Conservation (phyloP, 2,329 filamentous ascomycete species). For the Fusarium sambucinum region DNA sequence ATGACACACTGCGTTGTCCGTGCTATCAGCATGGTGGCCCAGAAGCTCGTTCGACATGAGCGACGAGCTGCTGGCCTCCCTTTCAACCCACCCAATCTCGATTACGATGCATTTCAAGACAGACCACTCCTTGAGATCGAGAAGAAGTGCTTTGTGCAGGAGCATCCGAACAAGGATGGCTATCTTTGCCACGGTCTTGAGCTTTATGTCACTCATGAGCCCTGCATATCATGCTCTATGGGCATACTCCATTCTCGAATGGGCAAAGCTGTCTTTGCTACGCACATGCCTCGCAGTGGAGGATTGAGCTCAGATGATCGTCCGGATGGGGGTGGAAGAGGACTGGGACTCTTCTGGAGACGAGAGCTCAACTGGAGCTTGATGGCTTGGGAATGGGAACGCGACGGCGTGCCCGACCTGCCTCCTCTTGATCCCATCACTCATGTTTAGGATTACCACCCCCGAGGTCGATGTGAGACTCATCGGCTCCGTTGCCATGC, state of each 20-base stretch:
- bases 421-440: slow-evolving; percentile 61
- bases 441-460: slow-evolving; percentile 63
- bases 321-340: slow-evolving; percentile 66
- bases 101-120: slow-evolving; percentile 75
- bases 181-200: slow-evolving; percentile 96
- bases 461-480: slow-evolving; percentile 55
- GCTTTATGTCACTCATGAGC: slow-evolving; percentile 94
- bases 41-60: slow-evolving; percentile 71
- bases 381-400: slow-evolving; percentile 81
- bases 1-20: slow-evolving; percentile 83
- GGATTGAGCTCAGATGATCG: slow-evolving; percentile 84
- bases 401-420: slow-evolving; percentile 55
- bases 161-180: slow-evolving; percentile 78
- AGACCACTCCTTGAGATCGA: slow-evolving; percentile 77
- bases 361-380: slow-evolving; percentile 89
- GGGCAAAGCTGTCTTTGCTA: slow-evolving; percentile 83
- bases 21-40: slow-evolving; percentile 85
- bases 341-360: slow-evolving; percentile 77
- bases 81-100: slow-evolving; percentile 57
- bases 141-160: slow-evolving; percentile 69
- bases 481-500: slow-evolving; percentile 39
- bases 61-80: slow-evolving; percentile 56
- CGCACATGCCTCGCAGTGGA: slow-evolving; percentile 83
- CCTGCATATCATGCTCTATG: slow-evolving; percentile 97
- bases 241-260: slow-evolving; percentile 94